These are phyloP conservation scores for Cercophora samala DNA, from an alignment of 495 filamentous ascomycete genomes.

Conservation along the genomic window DNA sequence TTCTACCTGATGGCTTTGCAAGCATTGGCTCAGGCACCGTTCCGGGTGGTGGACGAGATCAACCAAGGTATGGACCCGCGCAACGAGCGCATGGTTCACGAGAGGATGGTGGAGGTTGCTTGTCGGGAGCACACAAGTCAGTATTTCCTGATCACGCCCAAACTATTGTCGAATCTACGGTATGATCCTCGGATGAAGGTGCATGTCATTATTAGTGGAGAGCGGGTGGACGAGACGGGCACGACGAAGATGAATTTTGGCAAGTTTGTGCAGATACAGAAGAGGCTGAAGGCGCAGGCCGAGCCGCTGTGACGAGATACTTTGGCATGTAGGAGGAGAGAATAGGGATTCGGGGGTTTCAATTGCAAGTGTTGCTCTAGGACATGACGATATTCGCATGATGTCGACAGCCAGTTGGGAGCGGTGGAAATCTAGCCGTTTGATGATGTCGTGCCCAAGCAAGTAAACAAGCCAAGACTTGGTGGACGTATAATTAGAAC, in stretches of 20 bases:
- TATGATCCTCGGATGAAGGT: slow-evolving; percentile 91
- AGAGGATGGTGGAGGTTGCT: slow-evolving; percentile 92
- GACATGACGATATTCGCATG: slow-evolving; percentile 1
- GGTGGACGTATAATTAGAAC: neutral
- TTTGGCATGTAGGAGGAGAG: neutral
- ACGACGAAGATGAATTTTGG: slow-evolving; percentile 58
- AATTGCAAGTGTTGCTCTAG: neutral
- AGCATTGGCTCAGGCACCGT: slow-evolving; percentile 88
- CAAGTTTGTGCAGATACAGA: slow-evolving; percentile 48
- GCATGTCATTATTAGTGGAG: slow-evolving; percentile 88
- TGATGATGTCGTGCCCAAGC: neutral
- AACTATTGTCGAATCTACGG: slow-evolving; percentile 76
- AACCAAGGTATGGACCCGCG: slow-evolving; percentile 99
- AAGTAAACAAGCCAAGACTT: too few relatives aligned
- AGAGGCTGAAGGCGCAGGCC: slow-evolving; percentile 26
- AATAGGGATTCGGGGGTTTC: neutral
- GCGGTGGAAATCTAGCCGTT: neutral
- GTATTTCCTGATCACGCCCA: slow-evolving; percentile 98
- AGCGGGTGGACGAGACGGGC: slow-evolving; percentile 62
- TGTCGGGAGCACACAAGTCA: slow-evolving; percentile 68
- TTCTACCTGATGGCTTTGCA: slow-evolving; percentile 99
- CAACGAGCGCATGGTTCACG: slow-evolving; percentile 96
- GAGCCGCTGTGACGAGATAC: neutral
- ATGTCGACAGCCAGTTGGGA: neutral
- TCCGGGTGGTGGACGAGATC: slow-evolving; percentile 99